Base-by-base conservation (phyloP, 371 early-diverging fungal genomes). In the Haplosporangium sp. region DNA sequence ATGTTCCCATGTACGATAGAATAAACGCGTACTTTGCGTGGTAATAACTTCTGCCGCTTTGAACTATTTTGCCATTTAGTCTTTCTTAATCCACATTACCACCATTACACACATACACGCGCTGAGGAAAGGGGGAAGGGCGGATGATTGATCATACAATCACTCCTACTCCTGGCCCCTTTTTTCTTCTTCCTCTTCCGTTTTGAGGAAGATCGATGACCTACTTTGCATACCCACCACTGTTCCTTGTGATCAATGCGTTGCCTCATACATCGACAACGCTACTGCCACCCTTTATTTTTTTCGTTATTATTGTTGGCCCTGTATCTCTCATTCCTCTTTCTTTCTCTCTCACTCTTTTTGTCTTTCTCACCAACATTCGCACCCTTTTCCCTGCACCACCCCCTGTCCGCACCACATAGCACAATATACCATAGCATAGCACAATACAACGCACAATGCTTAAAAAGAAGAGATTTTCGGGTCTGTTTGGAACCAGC, bases 401-500 rank as follows among this genome's bases (percentile, higher is more conserved):
- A 47, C 5, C 41, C 45, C 42, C 23, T 36, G 20, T 21, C 29
- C 6, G 29, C 11, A 14, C 29, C 29, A 4, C 29, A 29, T 29
- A 29, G 4, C 29, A 29, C 29, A 29, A 29, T 29, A 29, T 29
- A 29, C 21, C 14, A 5, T 41, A 16, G 14, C 13, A 16, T 6
- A 38, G 36, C 48, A 8, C 14, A 9, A 1, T 11, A 42, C 43
- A 10, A 55, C 29, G 37, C 48, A 62, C 36, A 5, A 79, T 79
- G 79, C 48, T 79, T 7, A 79, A 79, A 47, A 79, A 79, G 65
- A 79, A 79, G 37, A 50, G 79, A 36, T 79, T 79, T 62, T 79
- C 79, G 0, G 79, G 79, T 12, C 66, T 79, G 6, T 79, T 79
- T 68, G 79, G 79, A 1, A 37, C 65, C 38, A 48, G 61, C 45